Base-by-base conservation (phyloP, 352 stramenopile species). In the Phytophthora sojae region DNA sequence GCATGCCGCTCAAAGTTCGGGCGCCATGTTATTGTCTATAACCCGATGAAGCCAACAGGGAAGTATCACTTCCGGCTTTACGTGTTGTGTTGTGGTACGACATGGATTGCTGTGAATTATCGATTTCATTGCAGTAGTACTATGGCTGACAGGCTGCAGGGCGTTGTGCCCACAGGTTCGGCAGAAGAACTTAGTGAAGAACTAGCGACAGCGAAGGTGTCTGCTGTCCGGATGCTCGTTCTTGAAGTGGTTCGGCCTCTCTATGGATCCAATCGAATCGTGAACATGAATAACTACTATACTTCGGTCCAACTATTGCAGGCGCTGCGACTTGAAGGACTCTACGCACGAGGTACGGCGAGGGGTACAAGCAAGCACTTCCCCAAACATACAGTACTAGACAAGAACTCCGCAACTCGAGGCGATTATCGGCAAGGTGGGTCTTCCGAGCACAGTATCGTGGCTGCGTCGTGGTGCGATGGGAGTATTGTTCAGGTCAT, bases 281-380 rank as follows among this genome's bases (percentile, higher is more conserved):
- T 19, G 6, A 30, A 52, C 8, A 66, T 65, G 21, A 50, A 52
- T 15, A 58, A 53, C 26, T 30, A 47, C 76, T 26, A 58, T 59
- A 14, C 14, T 44, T 44, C 35, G 12, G 35, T n/a, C 12, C 35
- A 44, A 44, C 15, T 44, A 12, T n/a, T 44, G 4, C 35, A 44
- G 12, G 35, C 35, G 35, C 35, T 44, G 15, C 12, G 15, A 0
- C 35, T 44, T 6, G 71, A 23, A 44, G 11, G 35, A 17, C 11
- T 44, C 12, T 44, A 44, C 12, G 12, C 35, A 2, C 35, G 35
- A 17, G 35, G 35, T 44, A 44, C 35, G 4, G 35, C 17, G 12
- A 44, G 35, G 15, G 5, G 12, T 6, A 44, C 35, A 14, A 44
- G 35, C 35, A 44, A 44, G 35, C 35, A 44, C 12, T 44, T 44